Evolutionary conservation across 805 yeast genomes (phyloP), one percentile per base, ranked within the genome.

Genomic region (Wickerhamomyces chambardii): DNA sequence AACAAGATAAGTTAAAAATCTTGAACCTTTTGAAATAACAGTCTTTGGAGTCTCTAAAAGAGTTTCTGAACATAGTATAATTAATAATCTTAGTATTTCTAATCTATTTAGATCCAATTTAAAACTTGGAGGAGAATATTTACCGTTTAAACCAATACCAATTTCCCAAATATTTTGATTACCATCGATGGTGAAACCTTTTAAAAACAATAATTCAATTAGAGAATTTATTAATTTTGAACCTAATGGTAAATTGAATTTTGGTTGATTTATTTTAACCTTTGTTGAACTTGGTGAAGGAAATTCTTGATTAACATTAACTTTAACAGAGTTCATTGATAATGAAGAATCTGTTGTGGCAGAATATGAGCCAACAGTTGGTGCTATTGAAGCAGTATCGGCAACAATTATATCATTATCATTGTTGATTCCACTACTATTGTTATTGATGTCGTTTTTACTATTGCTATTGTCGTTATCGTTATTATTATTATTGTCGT

Each of bases 161-260:
- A 82, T 75, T 46, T 84, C 94, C 95, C 96, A 87, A 2, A 81
- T 63, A 21, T 35, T 31, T 12, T 29, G 30, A 4, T 14, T 12
- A 21, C 24, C 24, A 9, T 42, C 44, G n/a, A 75, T 53, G 0
- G 89, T 75, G 48, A 81, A 81, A 1, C 73, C 74, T 10, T 66
- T 62, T 28, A 65, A 63, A 50, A 78, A 79, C 30, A 80, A 52
- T n/a, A 80, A 53, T 17, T 62, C 59, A 3, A 73, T 59, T 3
- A 69, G 45, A 0, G 58, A 38, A 6, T 53, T 55, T 4, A 73
- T 40, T 26, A 75, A 39, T 21, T 48, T 49, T 16, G 56, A 55
- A 3, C 69, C 71, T 14, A 63, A 37, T 5, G 57, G 39, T 8
- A 29, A 28, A 2, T 21, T 32, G 4, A 11, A 10, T 17, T 44